Conservation (phyloP, 768 basidiomycete species). For the Termitomyces sp. region DNA sequence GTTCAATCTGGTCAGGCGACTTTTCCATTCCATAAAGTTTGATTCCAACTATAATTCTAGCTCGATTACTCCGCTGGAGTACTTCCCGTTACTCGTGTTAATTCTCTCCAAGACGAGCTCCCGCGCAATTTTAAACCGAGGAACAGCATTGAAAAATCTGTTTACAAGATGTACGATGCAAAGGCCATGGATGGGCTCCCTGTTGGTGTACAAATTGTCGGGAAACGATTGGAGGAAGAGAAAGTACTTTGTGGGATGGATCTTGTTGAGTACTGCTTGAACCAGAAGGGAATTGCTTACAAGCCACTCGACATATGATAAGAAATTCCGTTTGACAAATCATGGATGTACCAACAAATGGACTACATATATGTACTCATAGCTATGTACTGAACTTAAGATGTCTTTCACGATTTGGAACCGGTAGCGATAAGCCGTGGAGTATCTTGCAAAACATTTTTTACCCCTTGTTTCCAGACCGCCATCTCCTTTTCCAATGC, state of each 20-base stretch:
- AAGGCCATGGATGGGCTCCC: constrained; percentile 53
- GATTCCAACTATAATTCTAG: constrained; percentile 14
- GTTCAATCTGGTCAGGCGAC: constrained; percentile 48
- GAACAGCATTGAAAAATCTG: constrained; percentile 38
- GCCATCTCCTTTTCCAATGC: constrained; percentile 68
- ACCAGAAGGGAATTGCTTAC: constrained; percentile 20
- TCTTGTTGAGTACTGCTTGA: constrained; percentile 34
- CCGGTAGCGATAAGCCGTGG: constrained; percentile 4
- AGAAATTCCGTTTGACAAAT: not conserved
- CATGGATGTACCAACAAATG: not conserved
- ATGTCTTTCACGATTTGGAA: not conserved
- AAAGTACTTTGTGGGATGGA: constrained; percentile 58
- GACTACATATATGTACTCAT: not conserved
- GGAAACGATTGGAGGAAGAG: constrained; percentile 57
- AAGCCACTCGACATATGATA: constrained; percentile 10
- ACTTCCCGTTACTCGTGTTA: constrained; percentile 51
- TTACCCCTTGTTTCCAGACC: constrained; percentile 61
- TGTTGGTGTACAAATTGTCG: constrained; percentile 56
- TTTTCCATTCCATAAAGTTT: not conserved
- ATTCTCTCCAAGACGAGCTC: constrained; percentile 35
- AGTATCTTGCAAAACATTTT: constrained; percentile 46
- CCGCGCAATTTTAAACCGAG: constrained; percentile 25
- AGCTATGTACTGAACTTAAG: not conserved
- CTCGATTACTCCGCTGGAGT: constrained; percentile 51
- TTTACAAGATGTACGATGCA: constrained; percentile 46